Evolutionary conservation across 768 basidiomycete genomes (phyloP), one percentile per base, ranked within the genome.

Genomic region (Suillus variegatus): DNA sequence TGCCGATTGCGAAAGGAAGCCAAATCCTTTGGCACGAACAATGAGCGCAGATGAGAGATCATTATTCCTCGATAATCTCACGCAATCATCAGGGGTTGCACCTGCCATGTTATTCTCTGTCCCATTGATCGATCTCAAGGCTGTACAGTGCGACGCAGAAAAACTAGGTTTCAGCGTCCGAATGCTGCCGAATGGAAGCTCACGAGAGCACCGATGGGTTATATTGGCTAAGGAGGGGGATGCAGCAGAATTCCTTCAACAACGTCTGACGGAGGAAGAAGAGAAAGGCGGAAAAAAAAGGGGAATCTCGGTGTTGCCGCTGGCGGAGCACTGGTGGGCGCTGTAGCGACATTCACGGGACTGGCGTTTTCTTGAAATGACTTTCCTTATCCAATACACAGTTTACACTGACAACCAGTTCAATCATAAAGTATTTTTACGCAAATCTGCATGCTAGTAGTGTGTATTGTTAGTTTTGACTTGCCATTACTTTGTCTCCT

Each of bases 311-410:
- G 76, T 56, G 82, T 81, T 54, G 83, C 80, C 60, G 86, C 86
- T 66, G 83, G 85, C 20, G 86, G 84, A 55, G 85, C 82, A n/a
- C 79, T 88, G 20, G 81, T 88, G 22, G 88, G 88, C 47, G 87
- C 85, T 47, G 85, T 87, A 8, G 86, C 86, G 49, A 81, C 86
- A 58, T 87, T 82, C 79, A 84, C 84, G 22, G 85, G 86, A 18
- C 79, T 88, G 61, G 88, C 88, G 40, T 78, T 79, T 80, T 83
- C 74, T 69, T 85, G 67, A 83, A 49, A 52, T 25, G 38, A 35
- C 35, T 43, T 20, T 43, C 25, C 25, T 43, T 41, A 35, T 13
- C 35, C 54, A 55, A 13, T n/a, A n/a, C 18, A n/a, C n/a, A n/a
- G n/a, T n/a, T n/a, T n/a, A n/a, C n/a, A 40, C 5, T 41, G 36